These are phyloP conservation scores for Tulasnella calospora DNA, from an alignment of 768 basidiomycete genomes.

Conservation along the genomic window DNA sequence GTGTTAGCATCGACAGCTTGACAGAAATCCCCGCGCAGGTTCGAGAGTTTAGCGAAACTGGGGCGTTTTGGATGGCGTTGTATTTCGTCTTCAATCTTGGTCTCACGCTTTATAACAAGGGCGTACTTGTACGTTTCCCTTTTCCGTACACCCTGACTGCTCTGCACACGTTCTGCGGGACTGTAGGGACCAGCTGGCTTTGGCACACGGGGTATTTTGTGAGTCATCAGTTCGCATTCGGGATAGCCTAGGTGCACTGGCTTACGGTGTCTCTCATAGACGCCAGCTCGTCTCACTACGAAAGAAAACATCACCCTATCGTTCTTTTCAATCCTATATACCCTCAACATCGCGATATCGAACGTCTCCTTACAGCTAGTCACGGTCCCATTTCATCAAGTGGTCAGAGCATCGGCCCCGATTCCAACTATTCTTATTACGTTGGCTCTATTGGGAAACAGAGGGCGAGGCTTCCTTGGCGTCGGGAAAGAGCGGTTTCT, in stretches of 20 bases:
- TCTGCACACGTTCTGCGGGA: conserved; percentile 80
- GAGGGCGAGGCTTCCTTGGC: conserved; percentile 3
- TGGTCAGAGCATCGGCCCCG: conserved; percentile 86
- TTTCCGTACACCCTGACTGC: conserved; percentile 95
- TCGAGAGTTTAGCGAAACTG: neutral
- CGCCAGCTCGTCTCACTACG: conserved; percentile 50
- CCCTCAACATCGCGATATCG: conserved; percentile 90
- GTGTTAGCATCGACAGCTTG: neutral
- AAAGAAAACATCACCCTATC: conserved; percentile 58
- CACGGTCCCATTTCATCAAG: conserved; percentile 96
- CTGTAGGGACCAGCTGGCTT: conserved; percentile 66
- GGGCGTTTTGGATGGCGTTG: conserved; percentile 55
- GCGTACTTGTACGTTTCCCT: conserved; percentile 83
- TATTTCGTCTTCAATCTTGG: conserved; percentile 90
- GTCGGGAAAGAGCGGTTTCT: conserved; percentile 37
- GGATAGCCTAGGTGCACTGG: neutral
- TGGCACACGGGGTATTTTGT: conserved; percentile 54
- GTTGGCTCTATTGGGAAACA: conserved; percentile 36
- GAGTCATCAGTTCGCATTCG: conserved; percentile 28
- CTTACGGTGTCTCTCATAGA: conserved; percentile 30
- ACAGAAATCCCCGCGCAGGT: neutral
- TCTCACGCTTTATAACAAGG: conserved; percentile 93
- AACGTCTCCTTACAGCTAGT: conserved; percentile 86
- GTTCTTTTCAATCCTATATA: conserved; percentile 84
- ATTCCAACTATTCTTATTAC: conserved; percentile 85